Conservation (phyloP, 306 rosid species). For the Trifolium dubium region DNA sequence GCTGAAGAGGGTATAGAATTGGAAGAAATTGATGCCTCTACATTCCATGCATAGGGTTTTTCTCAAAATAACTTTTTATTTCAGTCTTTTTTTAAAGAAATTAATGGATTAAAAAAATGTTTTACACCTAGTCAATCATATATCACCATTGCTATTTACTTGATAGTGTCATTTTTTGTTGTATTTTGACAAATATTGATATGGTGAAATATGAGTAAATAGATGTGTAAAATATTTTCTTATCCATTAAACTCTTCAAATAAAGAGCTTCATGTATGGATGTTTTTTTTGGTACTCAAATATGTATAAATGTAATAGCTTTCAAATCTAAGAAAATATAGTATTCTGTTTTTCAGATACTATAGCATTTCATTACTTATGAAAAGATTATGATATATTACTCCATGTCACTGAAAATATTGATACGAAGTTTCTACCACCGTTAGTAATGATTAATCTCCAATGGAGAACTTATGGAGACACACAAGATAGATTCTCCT, state of each 20-base stretch:
- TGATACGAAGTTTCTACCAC: too few relatives aligned
- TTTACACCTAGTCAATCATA: not conserved
- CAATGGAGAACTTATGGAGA: too few relatives aligned
- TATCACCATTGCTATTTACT: not conserved
- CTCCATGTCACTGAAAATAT: too few relatives aligned
- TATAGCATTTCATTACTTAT: not conserved
- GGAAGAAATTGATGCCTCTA: slow-evolving; percentile 52
- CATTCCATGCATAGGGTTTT: slow-evolving; percentile 46
- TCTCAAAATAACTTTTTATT: not conserved
- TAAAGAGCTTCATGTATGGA: not conserved
- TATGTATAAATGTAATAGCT: not conserved
- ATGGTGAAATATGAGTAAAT: not conserved
- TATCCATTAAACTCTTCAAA: not conserved
- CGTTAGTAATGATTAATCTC: too few relatives aligned
- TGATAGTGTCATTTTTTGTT: not conserved
- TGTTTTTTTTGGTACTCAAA: not conserved
- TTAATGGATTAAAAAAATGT: not conserved
- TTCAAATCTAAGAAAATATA: not conserved
- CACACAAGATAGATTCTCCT: too few relatives aligned
- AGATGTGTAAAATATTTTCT: not conserved
- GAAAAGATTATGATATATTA: too few relatives aligned
- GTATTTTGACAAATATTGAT: not conserved
- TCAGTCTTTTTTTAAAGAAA: not conserved
- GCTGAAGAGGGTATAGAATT: slow-evolving; percentile 67
- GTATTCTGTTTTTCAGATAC: not conserved